A percentile compares a stretch with the other conserved stretches of the same genome.
These are phyloP conservation scores for Lactifluus echinatus DNA, from an alignment of 768 basidiomycete genomes.

Conservation along the genomic window DNA sequence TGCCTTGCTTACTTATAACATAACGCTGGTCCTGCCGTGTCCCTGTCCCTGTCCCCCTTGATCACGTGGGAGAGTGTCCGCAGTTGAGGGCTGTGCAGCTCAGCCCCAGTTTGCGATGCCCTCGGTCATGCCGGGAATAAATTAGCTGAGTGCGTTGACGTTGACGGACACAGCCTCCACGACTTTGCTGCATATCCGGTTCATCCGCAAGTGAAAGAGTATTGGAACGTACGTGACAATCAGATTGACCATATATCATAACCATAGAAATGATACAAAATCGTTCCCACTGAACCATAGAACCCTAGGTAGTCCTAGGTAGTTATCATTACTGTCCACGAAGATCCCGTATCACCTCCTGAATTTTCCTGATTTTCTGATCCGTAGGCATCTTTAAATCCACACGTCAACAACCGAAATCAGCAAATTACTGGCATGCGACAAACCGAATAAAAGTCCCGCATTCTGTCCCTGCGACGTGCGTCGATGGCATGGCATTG, in stretches of 20 bases:
- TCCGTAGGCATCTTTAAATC: constrained; percentile 43
- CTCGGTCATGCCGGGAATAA: background rate
- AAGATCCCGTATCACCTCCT: constrained; percentile 39
- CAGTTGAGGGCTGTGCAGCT: too few species aligned
- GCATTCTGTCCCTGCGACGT: constrained; percentile 37
- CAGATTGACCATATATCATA: constrained; percentile 2
- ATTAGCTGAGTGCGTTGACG: too few species aligned
- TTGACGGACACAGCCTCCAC: background rate
- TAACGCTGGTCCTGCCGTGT: background rate
- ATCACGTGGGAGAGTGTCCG: background rate
- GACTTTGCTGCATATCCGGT: background rate
- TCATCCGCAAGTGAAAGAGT: background rate
- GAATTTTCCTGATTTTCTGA: constrained; percentile 43
- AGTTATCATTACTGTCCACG: constrained; percentile 17
- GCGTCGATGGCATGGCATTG: constrained; percentile 32
- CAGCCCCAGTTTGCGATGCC: background rate
- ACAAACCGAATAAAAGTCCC: constrained; percentile 43
- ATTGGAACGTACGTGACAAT: background rate
- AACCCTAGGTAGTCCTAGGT: background rate
- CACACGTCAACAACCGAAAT: background rate
- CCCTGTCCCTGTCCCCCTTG: too few species aligned
- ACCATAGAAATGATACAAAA: background rate
- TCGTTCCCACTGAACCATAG: background rate
- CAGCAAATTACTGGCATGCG: background rate
- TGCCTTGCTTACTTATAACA: background rate